Conservation (phyloP, 2,329 filamentous ascomycete species). For the Rhexocercosporidium sp. region DNA sequence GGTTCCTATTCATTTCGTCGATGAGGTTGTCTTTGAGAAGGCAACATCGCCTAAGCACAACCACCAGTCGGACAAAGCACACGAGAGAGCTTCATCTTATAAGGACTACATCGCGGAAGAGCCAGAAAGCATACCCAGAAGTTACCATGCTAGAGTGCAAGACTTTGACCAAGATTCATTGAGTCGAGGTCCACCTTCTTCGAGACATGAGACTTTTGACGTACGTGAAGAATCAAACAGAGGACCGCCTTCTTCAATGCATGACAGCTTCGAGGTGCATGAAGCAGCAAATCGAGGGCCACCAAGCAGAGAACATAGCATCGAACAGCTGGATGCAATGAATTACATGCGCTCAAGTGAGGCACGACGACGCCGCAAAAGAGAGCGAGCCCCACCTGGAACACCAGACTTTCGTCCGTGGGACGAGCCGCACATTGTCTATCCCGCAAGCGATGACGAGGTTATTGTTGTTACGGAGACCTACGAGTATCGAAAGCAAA, state of each 20-base stretch:
- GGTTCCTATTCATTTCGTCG: background rate
- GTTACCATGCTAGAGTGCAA: background rate
- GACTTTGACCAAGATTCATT: background rate
- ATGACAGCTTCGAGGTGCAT: background rate
- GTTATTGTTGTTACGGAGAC: conserved; percentile 26
- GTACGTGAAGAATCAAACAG: background rate
- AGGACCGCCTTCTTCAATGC: background rate
- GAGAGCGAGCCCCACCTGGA: conserved; percentile 19
- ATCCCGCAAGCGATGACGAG: conserved; percentile 18
- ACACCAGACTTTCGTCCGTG: conserved; percentile 2
- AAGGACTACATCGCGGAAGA: conserved; percentile 12
- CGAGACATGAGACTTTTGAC: conserved; percentile 3
- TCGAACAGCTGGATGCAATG: conserved; percentile 13
- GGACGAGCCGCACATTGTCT: conserved; percentile 17
- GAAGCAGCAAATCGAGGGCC: background rate
- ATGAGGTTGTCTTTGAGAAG: conserved; percentile 2
- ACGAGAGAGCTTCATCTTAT: background rate
- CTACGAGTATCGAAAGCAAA: conserved; percentile 22
- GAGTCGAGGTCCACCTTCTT: background rate
- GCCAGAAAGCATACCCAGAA: conserved; percentile 1
- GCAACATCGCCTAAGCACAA: background rate
- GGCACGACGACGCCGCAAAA: conserved; percentile 22
- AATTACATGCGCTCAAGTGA: conserved; percentile 20
- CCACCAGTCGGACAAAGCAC: background rate
- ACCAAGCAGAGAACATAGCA: conserved; percentile 16